phyloP scores from a whole-genome alignment of 2,329 filamentous ascomycete genomes.

The Monosporascus ibericus region DNA sequence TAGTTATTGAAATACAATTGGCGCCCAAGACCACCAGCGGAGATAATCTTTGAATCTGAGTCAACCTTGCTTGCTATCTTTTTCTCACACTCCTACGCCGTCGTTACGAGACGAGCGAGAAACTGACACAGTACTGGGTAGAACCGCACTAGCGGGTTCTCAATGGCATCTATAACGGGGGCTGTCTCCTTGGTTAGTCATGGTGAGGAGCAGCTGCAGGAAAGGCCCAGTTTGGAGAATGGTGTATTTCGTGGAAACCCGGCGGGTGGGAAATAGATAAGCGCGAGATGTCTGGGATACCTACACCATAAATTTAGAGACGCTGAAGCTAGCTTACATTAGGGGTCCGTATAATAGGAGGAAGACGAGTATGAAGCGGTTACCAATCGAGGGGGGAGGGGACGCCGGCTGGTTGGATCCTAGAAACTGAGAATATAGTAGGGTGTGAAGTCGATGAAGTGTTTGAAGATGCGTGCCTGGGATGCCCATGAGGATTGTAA shows the following conservation, averaged over 20 bases:
- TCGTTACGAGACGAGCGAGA: background rate
- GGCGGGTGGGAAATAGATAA: conserved; percentile 3
- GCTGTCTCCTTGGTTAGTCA: background rate
- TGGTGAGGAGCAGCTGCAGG: background rate
- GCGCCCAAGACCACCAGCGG: background rate
- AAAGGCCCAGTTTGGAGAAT: background rate
- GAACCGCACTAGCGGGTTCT: background rate
- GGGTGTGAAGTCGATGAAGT: conserved; percentile 4
- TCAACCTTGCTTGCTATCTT: background rate
- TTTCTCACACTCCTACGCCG: background rate
- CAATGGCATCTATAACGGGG: background rate
- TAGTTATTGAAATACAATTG: background rate
- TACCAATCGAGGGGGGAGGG: background rate
- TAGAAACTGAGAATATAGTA: background rate
- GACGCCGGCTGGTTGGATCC: background rate
- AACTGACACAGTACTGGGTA: background rate
- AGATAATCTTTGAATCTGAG: background rate
- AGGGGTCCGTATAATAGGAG: too few relatives aligned
- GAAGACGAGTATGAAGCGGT: too few relatives aligned
- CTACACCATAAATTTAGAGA: too few relatives aligned
- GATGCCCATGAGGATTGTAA: conserved; percentile 5
- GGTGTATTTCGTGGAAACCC: background rate
- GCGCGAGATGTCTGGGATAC: background rate
- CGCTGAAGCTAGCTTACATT: too few relatives aligned
- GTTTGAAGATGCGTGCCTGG: conserved; percentile 4